These are phyloP conservation scores for Aspergillus ustus DNA, from an alignment of 2,329 filamentous ascomycete species.

Conservation along the genomic window DNA sequence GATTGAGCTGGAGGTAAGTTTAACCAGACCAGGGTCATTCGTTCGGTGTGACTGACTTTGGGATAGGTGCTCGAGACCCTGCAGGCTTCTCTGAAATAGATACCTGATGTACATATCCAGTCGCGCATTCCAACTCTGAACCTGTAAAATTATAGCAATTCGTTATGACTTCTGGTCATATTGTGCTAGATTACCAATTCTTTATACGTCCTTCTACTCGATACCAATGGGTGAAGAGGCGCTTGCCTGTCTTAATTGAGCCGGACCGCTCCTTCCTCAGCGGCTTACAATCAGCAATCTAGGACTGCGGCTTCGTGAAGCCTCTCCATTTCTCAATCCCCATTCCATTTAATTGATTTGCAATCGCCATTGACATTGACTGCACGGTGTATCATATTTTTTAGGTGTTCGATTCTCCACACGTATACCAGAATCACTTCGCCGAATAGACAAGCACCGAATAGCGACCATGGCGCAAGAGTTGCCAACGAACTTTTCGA, in stretches of 20 bases:
- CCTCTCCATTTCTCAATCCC: background rate
- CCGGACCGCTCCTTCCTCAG: slow-evolving; percentile 15
- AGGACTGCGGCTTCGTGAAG: background rate
- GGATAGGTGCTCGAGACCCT: slow-evolving; percentile 54
- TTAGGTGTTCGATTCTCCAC: background rate
- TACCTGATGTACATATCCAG: slow-evolving; percentile 46
- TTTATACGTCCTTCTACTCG: background rate
- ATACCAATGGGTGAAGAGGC: background rate
- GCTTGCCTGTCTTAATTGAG: slow-evolving; percentile 1
- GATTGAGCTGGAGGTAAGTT: slow-evolving; percentile 92
- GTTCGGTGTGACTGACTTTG: slow-evolving; percentile 14
- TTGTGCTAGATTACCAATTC: background rate
- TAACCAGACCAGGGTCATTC: background rate
- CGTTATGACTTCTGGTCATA: slow-evolving; percentile 23
- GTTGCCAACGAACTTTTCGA: background rate
- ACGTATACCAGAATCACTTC: background rate
- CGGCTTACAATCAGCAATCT: background rate
- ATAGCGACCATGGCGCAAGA: slow-evolving; percentile 1
- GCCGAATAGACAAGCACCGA: background rate
- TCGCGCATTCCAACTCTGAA: slow-evolving; percentile 36
- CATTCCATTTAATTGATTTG: background rate
- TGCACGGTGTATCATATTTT: background rate
- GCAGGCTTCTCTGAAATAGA: slow-evolving; percentile 55
- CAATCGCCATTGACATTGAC: background rate
- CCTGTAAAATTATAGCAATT: slow-evolving; percentile 49